phyloP scores from a whole-genome alignment of 352 stramenopile species.

The Phytopythium chamaehyphon region DNA sequence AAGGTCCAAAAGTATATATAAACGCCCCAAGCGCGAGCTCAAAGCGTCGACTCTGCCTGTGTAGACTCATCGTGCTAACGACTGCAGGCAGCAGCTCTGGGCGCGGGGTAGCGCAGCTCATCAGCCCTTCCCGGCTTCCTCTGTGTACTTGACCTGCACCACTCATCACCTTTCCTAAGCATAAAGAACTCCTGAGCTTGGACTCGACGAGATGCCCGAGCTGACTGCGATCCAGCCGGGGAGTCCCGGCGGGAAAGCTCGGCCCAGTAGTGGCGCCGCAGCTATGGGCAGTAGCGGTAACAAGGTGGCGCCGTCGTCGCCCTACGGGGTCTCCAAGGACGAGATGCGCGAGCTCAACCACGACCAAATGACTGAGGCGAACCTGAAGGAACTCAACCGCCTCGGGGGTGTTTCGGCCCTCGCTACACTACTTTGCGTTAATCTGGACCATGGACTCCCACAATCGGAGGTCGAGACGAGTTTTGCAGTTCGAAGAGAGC shows the following conservation, averaged over 20 bases:
- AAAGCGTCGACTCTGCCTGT: too few relatives aligned
- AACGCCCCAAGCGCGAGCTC: too few relatives aligned
- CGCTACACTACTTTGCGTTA: conserved; percentile 63
- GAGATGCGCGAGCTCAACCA: conserved; percentile 67
- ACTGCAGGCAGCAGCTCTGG: too few relatives aligned
- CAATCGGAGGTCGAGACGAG: conserved; percentile 52
- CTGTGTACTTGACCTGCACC: background rate
- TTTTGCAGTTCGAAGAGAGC: conserved; percentile 46
- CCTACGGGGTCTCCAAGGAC: conserved; percentile 68
- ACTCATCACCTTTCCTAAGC: conserved; percentile 4
- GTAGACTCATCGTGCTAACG: too few relatives aligned
- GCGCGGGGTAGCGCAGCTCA: too few relatives aligned
- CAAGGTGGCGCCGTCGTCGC: conserved; percentile 68
- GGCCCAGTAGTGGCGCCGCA: conserved; percentile 12
- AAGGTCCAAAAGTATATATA: too few relatives aligned
- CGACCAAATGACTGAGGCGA: conserved; percentile 80
- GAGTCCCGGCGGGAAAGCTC: conserved; percentile 19
- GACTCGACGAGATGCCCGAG: conserved; percentile 22
- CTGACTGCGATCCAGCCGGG: conserved; percentile 45
- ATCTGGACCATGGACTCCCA: conserved; percentile 57
- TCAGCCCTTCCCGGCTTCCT: too few relatives aligned
- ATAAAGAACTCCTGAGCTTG: background rate
- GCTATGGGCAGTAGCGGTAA: conserved; percentile 17
- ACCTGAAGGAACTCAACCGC: conserved; percentile 50
- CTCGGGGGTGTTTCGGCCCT: conserved; percentile 55